A percentile compares a stretch with the other conserved stretches of the same genome.
phyloP scores from a whole-genome alignment of 495 filamentous ascomycete genomes.

The Cudoniella acicularis region DNA sequence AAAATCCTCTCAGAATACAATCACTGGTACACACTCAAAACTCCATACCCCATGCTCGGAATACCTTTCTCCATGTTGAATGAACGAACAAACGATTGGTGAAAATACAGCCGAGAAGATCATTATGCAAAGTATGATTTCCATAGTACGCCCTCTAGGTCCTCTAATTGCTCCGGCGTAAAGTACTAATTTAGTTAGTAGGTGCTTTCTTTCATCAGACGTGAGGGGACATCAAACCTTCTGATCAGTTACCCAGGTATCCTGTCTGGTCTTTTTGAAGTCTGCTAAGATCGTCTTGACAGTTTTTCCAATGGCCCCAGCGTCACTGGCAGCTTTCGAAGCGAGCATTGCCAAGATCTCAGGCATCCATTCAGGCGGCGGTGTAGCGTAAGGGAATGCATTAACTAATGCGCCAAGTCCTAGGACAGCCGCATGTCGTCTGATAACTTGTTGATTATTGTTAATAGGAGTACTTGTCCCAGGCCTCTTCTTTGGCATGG shows the following conservation, averaged over 20 bases:
- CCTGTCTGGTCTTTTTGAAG: constrained; percentile 99
- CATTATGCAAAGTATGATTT: constrained; percentile 95
- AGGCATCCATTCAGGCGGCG: constrained; percentile 90
- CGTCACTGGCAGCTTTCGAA: constrained; percentile 77
- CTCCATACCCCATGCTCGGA: neutral
- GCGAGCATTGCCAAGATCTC: constrained; percentile 87
- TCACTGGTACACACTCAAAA: neutral
- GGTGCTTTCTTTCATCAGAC: too few species aligned
- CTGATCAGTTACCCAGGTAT: constrained; percentile 97
- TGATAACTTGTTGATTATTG: constrained; percentile 72
- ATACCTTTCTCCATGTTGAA: constrained; percentile 2
- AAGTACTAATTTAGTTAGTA: constrained; percentile 67
- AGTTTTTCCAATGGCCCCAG: constrained; percentile 91
- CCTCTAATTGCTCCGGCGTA: constrained; percentile 85
- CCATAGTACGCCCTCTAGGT: constrained; percentile 95
- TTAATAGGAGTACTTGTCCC: constrained; percentile 67
- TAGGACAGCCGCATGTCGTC: constrained; percentile 86
- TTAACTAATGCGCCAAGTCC: constrained; percentile 88
- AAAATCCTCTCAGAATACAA: neutral
- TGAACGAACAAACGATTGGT: neutral
- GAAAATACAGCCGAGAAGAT: neutral
- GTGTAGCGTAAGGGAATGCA: constrained; percentile 95
- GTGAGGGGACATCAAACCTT: constrained; percentile 60
- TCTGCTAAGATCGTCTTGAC: constrained; percentile 95
- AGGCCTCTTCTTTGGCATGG: constrained; percentile 71